Evolutionary conservation across 495 filamentous ascomycete species (phyloP).

Genomic region (Annulohypoxylon maeteangense): DNA sequence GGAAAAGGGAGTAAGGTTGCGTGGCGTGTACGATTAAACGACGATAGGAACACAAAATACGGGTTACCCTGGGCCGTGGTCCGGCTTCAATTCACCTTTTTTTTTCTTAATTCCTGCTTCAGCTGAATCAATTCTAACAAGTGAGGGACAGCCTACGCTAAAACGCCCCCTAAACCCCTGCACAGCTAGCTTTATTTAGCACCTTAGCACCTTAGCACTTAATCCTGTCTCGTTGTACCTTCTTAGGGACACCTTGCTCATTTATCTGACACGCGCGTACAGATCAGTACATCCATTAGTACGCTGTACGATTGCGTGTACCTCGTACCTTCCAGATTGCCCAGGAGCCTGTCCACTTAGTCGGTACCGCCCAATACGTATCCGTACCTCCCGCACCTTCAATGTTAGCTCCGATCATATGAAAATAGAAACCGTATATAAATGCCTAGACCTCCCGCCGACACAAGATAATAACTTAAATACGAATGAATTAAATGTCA

Average conservation of each 20-base stretch:
- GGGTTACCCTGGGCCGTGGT: constrained; percentile 36
- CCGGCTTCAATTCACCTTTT: constrained; percentile 35
- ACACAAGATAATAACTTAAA: background rate
- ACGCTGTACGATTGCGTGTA: background rate
- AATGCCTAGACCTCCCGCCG: background rate
- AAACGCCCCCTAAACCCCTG: constrained; percentile 22
- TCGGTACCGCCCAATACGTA: constrained; percentile 10
- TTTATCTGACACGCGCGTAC: constrained; percentile 41
- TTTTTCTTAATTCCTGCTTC: constrained; percentile 21
- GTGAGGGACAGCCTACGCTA: constrained; percentile 35
- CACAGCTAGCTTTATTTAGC: constrained; percentile 43
- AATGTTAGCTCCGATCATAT: constrained; percentile 8
- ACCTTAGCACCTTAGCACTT: constrained; percentile 19
- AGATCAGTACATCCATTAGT: constrained; percentile 1
- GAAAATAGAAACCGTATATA: background rate
- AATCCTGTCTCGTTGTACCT: constrained; percentile 4
- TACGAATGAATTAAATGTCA: background rate
- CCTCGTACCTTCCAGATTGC: constrained; percentile 14
- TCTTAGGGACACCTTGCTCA: constrained; percentile 39
- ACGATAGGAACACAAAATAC: constrained; percentile 37
- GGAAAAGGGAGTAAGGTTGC: constrained; percentile 33
- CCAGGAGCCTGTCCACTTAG: constrained; percentile 11
- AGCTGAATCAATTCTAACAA: constrained; percentile 33
- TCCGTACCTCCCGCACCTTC: constrained; percentile 6
- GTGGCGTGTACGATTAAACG: constrained; percentile 42